A percentile compares a stretch with the other conserved stretches of the same genome.
Conservation (phyloP, 371 early-diverging fungal genomes). For the Apophysomyces trapeziformis region DNA sequence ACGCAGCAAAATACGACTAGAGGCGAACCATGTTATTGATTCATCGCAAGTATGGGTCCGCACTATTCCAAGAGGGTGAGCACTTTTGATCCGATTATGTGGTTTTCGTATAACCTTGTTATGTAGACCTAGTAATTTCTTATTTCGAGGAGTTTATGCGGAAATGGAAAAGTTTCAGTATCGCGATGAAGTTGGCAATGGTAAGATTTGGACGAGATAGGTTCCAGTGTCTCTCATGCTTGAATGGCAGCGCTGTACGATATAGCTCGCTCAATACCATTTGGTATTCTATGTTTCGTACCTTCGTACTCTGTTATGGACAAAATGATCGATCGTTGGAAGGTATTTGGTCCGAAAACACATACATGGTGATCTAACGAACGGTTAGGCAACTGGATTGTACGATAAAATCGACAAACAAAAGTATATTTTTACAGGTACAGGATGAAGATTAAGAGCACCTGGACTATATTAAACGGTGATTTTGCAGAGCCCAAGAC, state of each 20-base stretch:
- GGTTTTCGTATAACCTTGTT: not conserved
- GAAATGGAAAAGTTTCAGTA: slow-evolving; percentile 55
- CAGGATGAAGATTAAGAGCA: slow-evolving; percentile 5
- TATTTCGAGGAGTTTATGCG: slow-evolving; percentile 57
- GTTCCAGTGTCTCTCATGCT: not conserved
- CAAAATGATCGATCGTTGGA: slow-evolving; percentile 58
- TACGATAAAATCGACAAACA: slow-evolving; percentile 29
- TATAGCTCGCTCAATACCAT: slow-evolving; percentile 56
- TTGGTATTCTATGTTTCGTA: slow-evolving; percentile 68
- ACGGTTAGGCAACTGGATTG: slow-evolving; percentile 38
- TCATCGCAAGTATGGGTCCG: slow-evolving; percentile 57
- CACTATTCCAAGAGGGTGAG: slow-evolving; percentile 49
- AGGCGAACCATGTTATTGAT: slow-evolving; percentile 67
- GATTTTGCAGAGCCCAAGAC: slow-evolving; percentile 53
- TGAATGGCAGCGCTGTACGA: slow-evolving; percentile 38
- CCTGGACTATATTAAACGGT: slow-evolving; percentile 27
- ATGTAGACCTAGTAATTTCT: slow-evolving; percentile 40
- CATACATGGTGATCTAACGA: not conserved
- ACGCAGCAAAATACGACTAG: slow-evolving; percentile 34
- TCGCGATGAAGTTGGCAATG: slow-evolving; percentile 73
- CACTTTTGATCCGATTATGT: not conserved
- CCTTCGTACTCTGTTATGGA: slow-evolving; percentile 64
- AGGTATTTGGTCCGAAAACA: slow-evolving; percentile 15
- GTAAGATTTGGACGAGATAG: slow-evolving; percentile 15
- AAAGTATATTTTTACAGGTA: slow-evolving; percentile 42